A percentile compares a stretch with the other conserved stretches of the same genome.
Evolutionary conservation across 2,329 filamentous ascomycete genomes (phyloP).

Genomic region (Magnaporthales sp.): DNA sequence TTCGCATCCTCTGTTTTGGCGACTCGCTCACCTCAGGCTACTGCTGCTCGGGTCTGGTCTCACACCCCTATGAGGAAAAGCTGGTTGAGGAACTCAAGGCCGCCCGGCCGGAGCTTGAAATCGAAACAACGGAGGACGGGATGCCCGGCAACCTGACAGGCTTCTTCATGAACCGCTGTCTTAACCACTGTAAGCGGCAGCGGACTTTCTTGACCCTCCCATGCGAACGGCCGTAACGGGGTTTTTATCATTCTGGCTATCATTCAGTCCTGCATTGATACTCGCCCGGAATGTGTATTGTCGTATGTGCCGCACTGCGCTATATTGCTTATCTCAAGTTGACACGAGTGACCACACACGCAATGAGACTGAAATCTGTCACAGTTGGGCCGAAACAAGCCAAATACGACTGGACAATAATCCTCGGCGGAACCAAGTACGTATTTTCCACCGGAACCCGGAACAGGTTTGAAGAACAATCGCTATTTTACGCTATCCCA

Average conservation of each 20-base stretch:
- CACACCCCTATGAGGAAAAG: slow-evolving; percentile 44
- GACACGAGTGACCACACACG: neutral
- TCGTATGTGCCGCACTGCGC: neutral
- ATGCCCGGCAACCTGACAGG: slow-evolving; percentile 15
- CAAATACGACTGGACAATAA: slow-evolving; percentile 50
- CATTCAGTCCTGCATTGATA: neutral
- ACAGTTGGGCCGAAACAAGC: slow-evolving; percentile 8
- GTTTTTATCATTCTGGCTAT: neutral
- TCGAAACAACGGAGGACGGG: slow-evolving; percentile 20
- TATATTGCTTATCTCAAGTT: neutral
- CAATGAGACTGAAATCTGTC: neutral
- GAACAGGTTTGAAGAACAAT: neutral
- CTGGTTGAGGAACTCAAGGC: slow-evolving; percentile 35
- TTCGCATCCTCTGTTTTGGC: slow-evolving; percentile 55
- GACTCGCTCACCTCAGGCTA: slow-evolving; percentile 55
- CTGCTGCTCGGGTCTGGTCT: slow-evolving; percentile 27
- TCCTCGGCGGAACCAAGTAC: slow-evolving; percentile 55
- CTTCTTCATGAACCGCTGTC: slow-evolving; percentile 16
- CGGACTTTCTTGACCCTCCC: neutral
- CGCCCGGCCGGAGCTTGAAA: slow-evolving; percentile 25
- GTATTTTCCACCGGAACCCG: neutral
- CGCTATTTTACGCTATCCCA: too few relatives aligned
- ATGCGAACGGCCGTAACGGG: neutral
- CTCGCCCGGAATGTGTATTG: neutral
- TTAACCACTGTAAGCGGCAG: slow-evolving; percentile 14